phyloP scores from a whole-genome alignment of 768 basidiomycete genomes.

The Roridomyces roridus region DNA sequence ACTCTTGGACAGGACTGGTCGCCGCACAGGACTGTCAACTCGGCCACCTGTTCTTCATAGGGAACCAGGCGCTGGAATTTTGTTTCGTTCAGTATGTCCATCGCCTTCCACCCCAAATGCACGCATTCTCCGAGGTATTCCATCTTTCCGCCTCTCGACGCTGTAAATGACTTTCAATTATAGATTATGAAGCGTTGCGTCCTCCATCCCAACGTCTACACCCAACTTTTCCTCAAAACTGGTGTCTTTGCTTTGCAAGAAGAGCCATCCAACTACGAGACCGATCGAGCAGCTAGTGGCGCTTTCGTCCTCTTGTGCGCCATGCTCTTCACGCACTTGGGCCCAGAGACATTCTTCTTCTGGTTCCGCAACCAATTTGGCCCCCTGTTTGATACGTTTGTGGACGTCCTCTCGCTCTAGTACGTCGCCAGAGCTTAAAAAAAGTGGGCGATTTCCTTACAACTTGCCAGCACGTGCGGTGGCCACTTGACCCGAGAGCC shows the following conservation, averaged over 20 bases:
- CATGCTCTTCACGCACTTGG: neutral
- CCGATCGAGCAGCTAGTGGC: neutral
- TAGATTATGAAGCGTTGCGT: neutral
- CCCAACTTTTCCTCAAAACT: slow-evolving; percentile 9
- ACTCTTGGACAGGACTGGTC: neutral
- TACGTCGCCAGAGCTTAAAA: neutral
- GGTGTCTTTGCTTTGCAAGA: slow-evolving; percentile 1
- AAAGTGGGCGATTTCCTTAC: neutral
- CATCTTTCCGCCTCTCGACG: neutral
- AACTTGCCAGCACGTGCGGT: neutral
- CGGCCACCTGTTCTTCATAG: neutral
- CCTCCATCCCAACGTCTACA: slow-evolving; percentile 8
- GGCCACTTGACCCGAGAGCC: neutral
- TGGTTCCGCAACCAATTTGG: slow-evolving; percentile 2
- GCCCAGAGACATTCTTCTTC: neutral
- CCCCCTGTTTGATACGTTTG: neutral
- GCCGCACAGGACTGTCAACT: neutral
- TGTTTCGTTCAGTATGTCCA: neutral
- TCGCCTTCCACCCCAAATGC: neutral
- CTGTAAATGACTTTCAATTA: neutral
- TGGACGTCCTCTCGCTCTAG: neutral
- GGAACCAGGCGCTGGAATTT: slow-evolving; percentile 3
- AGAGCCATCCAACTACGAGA: neutral
- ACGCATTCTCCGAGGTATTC: slow-evolving; percentile 1
- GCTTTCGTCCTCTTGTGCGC: slow-evolving; percentile 4